Conservation (phyloP, 805 yeast species). For the Kluyveromyces siamensis region DNA sequence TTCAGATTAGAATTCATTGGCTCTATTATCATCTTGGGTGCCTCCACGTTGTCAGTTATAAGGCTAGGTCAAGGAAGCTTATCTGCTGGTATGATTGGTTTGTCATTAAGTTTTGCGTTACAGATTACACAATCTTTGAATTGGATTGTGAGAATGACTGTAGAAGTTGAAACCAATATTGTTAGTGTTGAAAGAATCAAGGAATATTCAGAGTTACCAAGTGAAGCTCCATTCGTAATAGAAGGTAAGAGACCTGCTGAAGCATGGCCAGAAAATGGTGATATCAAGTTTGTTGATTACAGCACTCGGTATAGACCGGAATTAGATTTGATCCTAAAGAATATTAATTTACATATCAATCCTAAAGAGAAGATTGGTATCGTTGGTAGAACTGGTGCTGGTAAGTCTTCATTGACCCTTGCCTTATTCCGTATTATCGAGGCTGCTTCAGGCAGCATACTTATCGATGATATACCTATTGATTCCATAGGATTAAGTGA, state of each 20-base stretch:
- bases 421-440: conserved; percentile 84
- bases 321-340: conserved; percentile 68
- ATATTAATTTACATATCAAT: conserved; percentile 53
- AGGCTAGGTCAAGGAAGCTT: conserved; percentile 60
- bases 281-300: conserved; percentile 57
- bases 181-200: conserved; percentile 92
- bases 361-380: conserved; percentile 85
- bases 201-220: conserved; percentile 68
- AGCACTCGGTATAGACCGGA: conserved; percentile 80
- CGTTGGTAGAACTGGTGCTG: conserved; percentile 97
- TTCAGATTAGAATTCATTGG: conserved; percentile 90
- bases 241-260: conserved; percentile 58
- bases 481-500: conserved; percentile 65
- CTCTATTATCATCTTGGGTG: conserved; percentile 74
- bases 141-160: conserved; percentile 98
- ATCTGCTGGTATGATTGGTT: conserved; percentile 88
- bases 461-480: conserved; percentile 63
- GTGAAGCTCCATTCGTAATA: conserved; percentile 78
- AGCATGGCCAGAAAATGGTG: conserved; percentile 69
- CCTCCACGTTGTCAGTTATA: conserved; percentile 74
- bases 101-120: conserved; percentile 85
- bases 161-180: conserved; percentile 94
- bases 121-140: conserved; percentile 89
- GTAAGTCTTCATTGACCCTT: conserved; percentile 77
- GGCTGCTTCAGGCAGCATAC: conserved; percentile 57